A percentile compares a stretch with the other conserved stretches of the same genome.
Conservation (phyloP, 768 basidiomycete genomes). For the Lepiota brunneoincarnata region DNA sequence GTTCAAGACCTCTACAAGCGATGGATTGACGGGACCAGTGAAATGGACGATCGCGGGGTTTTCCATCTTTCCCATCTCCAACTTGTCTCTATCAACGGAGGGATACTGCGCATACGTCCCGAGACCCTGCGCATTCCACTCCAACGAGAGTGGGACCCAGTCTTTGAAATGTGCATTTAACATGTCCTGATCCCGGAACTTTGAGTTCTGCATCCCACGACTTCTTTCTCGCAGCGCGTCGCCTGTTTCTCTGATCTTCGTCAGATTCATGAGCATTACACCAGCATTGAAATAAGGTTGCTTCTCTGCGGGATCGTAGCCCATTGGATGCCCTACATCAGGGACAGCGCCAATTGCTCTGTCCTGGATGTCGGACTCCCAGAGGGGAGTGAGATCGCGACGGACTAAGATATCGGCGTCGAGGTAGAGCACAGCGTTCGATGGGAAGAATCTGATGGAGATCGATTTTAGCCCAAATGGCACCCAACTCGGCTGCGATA, state of each 20-base stretch:
- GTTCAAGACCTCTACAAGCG: conserved; percentile 42
- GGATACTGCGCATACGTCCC: conserved; percentile 45
- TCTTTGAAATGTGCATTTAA: conserved; percentile 46
- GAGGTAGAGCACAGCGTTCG: conserved; percentile 48
- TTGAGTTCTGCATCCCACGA: conserved; percentile 24
- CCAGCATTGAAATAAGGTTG: conserved; percentile 54
- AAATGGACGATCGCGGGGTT: conserved; percentile 53
- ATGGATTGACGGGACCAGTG: conserved; percentile 52
- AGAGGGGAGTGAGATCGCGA: conserved; percentile 35
- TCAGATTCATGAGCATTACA: conserved; percentile 49
- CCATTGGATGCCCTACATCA: conserved; percentile 51
- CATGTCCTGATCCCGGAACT: conserved; percentile 47
- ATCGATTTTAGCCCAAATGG: conserved; percentile 51
- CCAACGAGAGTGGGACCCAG: conserved; percentile 39
- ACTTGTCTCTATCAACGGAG: conserved; percentile 30
- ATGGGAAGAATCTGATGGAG: conserved; percentile 43
- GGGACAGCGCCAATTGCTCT: conserved; percentile 39
- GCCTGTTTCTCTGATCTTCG: conserved; percentile 28
- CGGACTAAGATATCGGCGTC: conserved; percentile 52
- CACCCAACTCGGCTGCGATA: conserved; percentile 24
- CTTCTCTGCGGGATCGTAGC: conserved; percentile 32
- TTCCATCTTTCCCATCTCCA: conserved; percentile 32
- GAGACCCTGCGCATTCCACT: conserved; percentile 58
- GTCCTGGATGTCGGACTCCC: conserved; percentile 42
- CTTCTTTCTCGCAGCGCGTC: conserved; percentile 25